Evolutionary conservation across 768 basidiomycete genomes (phyloP), one percentile per base, ranked within the genome.

Genomic region (Mrakia hoshinonis): DNA sequence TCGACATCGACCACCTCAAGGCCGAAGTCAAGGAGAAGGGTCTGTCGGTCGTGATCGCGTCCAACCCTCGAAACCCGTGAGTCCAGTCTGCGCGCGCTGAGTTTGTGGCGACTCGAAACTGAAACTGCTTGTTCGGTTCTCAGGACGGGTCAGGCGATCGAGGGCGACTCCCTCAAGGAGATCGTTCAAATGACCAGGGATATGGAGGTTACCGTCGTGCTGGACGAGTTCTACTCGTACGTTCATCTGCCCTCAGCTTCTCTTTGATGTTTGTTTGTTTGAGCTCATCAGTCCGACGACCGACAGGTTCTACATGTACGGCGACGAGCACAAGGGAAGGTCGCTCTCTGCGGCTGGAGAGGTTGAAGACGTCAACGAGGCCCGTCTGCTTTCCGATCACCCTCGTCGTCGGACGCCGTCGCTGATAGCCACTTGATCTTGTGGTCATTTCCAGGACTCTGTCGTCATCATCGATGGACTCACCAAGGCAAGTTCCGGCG

Each of bases 11-110:
- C 26, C 88, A 91, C 77, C 87, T 89, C 48, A 87, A 87, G 83
- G 31, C 83, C 82, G 91, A 94, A 75, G 91, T 94, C 69, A 83
- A 81, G 51, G 89, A 84, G 1, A 91, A 93, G 80, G 91, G 92
- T 18, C 82, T 94, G 24, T 85, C 88, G 13, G 91, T 94, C 63
- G 84, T 95, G 69, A 82, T 94, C 54, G 89, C 91, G 0, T 92
- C 90, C 29, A 97, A 96, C 80, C 94, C 94, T n/a, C 87, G 93
- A 67, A 97, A 96, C 78, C 93, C 94, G 58, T 61, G 31, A 29
- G 34, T 61, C 58, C 4, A 20, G 11, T 55, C 58, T 9, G 26
- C 15, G 7, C 58, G 7, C 13, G 4, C 34, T 20, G 18, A 26
- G 26, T 11, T 13, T 54, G 11, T n/a, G 1, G 18, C 24, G 10